Base-by-base conservation (phyloP, 1,284 basidiomycete genomes). In the Tetrapyrgos nigripes region DNA sequence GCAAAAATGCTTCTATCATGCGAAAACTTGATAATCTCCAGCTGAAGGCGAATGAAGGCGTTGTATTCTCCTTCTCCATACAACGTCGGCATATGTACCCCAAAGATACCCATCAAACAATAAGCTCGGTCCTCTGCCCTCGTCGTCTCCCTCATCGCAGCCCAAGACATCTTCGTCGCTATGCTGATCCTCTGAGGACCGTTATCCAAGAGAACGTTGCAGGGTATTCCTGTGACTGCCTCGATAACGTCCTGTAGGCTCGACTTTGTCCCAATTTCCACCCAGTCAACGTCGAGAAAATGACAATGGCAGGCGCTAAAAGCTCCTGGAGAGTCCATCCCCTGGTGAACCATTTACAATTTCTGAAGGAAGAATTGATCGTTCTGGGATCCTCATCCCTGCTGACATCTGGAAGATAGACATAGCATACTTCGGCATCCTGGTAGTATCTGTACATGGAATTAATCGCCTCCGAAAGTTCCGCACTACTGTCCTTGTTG, bases 41-140 rank as follows among this genome's bases (percentile, higher is more conserved):
- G 47, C 26, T 49, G 47, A 49, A 49, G 47, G n/a, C 47, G 26
- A n/a, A 27, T 49, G 47, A 49, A 49, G n/a, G 47, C 47, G 26
- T 49, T 49, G 26, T 23, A 3, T 40, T 9, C 6, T 27, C 47
- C 47, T 29, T 49, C 47, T 9, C 47, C 47, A 28, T 49, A 49
- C 24, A 49, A 27, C 4, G 47, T 49, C 10, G 47, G 47, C 47
- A 49, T 49, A 29, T 49, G 26, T n/a, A 49, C 29, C 26, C 47
- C 47, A 17, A 49, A 49, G 14, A 49, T 27, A 31, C 47, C 47
- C 47, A 49, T 49, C 47, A 49, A 49, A 19, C 47, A 49, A 27
- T 49, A 49, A 28, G 47, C 47, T 28, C 26, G 47, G 29, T 49
- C 47, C 47, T 49, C 47, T 19, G 6, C 47, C 26, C 47, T 49